Evolutionary conservation across 176 grass and related monocot species (phyloP).

Genomic region (Carex parvula): DNA sequence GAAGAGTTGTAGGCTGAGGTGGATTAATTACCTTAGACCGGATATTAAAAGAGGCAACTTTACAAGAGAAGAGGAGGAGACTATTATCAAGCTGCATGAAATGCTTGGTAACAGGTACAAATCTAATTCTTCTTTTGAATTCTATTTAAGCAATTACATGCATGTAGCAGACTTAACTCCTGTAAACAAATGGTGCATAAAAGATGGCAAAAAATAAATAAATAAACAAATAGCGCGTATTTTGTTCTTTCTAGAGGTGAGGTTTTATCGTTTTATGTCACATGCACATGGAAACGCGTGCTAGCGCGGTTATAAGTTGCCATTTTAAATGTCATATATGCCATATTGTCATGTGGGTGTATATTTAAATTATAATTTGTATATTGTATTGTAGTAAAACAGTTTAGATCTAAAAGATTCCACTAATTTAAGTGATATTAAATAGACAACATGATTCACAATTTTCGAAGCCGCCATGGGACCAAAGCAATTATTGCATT

Average conservation of each 20-base stretch:
- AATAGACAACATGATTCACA: background rate
- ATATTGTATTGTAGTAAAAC: no score
- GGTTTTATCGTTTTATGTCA: conserved; percentile 18
- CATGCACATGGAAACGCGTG: conserved; percentile 13
- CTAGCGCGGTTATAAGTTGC: background rate
- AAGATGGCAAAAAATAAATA: background rate
- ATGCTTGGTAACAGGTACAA: conserved; percentile 72
- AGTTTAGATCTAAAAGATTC: background rate
- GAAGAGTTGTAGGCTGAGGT: conserved; percentile 79
- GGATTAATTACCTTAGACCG: conserved; percentile 85
- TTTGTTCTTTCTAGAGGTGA: background rate
- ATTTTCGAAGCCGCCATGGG: background rate
- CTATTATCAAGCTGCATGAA: conserved; percentile 65
- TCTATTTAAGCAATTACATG: background rate
- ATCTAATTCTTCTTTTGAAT: background rate
- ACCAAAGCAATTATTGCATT: background rate
- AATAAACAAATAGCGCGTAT: background rate
- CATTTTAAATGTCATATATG: background rate
- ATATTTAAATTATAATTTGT: background rate
- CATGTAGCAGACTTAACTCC: no score
- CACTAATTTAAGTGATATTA: background rate
- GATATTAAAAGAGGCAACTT: conserved; percentile 94
- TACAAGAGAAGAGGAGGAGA: conserved; percentile 66
- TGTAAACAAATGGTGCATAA: background rate
- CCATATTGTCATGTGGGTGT: background rate